Base-by-base conservation (phyloP, 2,329 filamentous ascomycete species). In the Pseudodiploospora longispora region DNA sequence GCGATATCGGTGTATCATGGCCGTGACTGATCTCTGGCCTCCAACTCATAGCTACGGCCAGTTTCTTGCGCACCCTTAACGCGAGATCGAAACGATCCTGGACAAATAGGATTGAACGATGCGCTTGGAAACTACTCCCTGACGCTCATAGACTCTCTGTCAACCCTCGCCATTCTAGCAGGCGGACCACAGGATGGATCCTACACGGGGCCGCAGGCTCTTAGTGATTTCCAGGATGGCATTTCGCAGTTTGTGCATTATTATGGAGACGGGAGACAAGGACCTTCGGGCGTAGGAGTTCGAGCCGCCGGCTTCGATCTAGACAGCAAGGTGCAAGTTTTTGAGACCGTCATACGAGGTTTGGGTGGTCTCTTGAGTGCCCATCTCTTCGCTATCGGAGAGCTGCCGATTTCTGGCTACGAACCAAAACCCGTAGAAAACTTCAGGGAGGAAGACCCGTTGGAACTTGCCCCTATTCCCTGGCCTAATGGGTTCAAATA, bases 261-360 rank as follows among this genome's bases (percentile, higher is more conserved):
- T 54, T 97, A 96, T 62, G 91, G 91, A 4, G 90, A 96, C 64
- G 91, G 90, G 2, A 81, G 80, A 30, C 66, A 72, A 6, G 83
- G 85, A 3, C 71, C 77, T 10, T 73, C 74, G 5, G 87, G 86
- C 6, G 74, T 78, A 57, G 91, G 91, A 4, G 71, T 76, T 46
- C 75, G 88, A 51, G 82, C 82, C 4, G 77, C 81, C 43, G 93
- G 89, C 0, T 98, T 98, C 57, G 88, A 98, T 63, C 71, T 95
- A 35, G 91, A 98, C 65, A 95, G 90, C 69, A 98, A 97, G 66
- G 93, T 98, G 2, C 91, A 98, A 67, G 88, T 98, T 34, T 98
- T 98, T 59, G 93, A 98, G 69, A 97, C 91, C 1, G 91, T 95
- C 32, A 98, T 98, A 54, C 78, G 93, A 47, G 93, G 91, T 10